Evolutionary conservation across 257 asterid species (phyloP).

Genomic region (Linderniella brevidens): DNA sequence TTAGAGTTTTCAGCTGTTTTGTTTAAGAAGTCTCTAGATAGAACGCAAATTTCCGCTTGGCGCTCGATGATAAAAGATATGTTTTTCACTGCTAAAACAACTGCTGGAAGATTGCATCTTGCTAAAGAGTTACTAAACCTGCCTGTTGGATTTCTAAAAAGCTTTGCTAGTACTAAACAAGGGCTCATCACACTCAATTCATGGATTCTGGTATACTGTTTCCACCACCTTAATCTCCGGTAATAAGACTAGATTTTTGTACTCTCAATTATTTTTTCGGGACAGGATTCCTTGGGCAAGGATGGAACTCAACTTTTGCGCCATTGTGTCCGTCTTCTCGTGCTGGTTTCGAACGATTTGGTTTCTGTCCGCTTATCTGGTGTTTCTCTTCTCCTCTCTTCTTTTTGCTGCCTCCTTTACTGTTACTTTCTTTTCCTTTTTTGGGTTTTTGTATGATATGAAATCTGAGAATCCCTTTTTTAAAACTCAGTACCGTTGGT

Average conservation of each 20-base stretch:
- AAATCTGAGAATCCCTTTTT: not conserved
- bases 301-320: constrained; percentile 99
- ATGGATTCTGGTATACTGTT: constrained; percentile 68
- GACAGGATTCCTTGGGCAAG: constrained; percentile 94
- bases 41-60: constrained; percentile 33
- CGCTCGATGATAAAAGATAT: constrained; percentile 59
- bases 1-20: constrained; percentile 42
- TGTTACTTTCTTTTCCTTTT: not conserved
- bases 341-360: constrained; percentile 74
- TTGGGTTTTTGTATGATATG: not conserved
- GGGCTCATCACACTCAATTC: constrained; percentile 82
- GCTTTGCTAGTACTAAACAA: constrained; percentile 78
- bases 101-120: constrained; percentile 76
- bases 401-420: constrained; percentile 3
- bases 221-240: constrained; percentile 4
- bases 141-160: constrained; percentile 77
- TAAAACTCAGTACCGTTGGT: too few relatives aligned
- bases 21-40: constrained; percentile 49
- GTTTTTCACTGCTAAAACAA: constrained; percentile 70
- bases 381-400: constrained; percentile 13
- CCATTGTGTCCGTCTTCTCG: constrained; percentile 86
- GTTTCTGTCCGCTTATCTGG: constrained; percentile 93
- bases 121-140: constrained; percentile 77
- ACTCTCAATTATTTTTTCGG: constrained; percentile 8
- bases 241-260: constrained; percentile 9